Percentiles rank a stretch among this genome's conserved stretches.
Conservation (phyloP, 257 asterid species). For the Rauvolfia tetraphylla region DNA sequence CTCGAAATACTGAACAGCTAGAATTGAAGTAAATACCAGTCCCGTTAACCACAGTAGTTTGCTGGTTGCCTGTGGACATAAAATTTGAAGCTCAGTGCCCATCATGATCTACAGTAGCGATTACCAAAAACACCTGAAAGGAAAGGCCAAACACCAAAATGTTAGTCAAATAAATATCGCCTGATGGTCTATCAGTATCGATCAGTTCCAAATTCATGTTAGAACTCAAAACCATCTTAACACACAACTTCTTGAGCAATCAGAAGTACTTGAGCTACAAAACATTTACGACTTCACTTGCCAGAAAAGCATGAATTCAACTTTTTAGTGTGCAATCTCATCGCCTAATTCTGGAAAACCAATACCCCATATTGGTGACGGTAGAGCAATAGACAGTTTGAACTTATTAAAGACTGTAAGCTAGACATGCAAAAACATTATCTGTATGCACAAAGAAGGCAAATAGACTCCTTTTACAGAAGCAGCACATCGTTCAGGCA, state of each 20-base stretch:
- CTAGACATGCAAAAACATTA: no score
- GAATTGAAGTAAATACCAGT: constrained; percentile 38
- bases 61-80: constrained; percentile 36
- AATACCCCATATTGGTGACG: no score
- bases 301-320: background rate
- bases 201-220: background rate
- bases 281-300: background rate
- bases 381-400: no score
- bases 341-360: no score
- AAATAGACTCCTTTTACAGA: background rate
- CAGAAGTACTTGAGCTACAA: background rate
- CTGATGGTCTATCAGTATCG: background rate
- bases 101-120: constrained; percentile 24
- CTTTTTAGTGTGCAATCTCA: background rate
- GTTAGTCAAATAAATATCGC: background rate
- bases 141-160: background rate
- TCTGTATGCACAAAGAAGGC: background rate
- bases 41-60: constrained; percentile 48
- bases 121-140: background rate
- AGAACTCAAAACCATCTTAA: background rate
- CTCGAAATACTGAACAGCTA: constrained; percentile 49
- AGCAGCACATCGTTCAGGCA: background rate
- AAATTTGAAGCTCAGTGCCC: constrained; percentile 26
- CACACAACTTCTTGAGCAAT: background rate
- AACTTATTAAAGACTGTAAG: no score